A percentile compares a stretch with the other conserved stretches of the same genome.
These are phyloP conservation scores for Hemileccinum impolitum DNA, from an alignment of 768 basidiomycete species.

Conservation along the genomic window DNA sequence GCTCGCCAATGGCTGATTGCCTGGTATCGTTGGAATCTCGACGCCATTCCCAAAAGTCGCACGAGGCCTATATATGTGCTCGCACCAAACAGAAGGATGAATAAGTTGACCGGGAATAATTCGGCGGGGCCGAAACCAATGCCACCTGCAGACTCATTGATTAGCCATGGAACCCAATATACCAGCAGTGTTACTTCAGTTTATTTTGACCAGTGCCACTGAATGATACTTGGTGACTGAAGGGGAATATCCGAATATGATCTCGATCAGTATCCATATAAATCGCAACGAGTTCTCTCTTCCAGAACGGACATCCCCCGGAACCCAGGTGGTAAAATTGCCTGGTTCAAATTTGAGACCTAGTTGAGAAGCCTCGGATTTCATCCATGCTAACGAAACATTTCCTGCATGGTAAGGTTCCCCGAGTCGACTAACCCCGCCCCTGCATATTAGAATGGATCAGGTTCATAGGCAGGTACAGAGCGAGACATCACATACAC, in stretches of 20 bases:
- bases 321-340: background rate
- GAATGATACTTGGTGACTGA: conserved; percentile 2
- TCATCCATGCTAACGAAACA: background rate
- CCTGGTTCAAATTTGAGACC: background rate
- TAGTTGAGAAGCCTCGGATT: background rate
- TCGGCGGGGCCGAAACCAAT: background rate
- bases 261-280: background rate
- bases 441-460: background rate
- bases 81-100: background rate
- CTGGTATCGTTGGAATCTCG: background rate
- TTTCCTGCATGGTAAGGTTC: conserved; percentile 1
- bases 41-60: background rate
- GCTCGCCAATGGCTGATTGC: background rate
- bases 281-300: background rate
- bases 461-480: background rate
- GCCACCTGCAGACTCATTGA: background rate
- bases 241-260: background rate
- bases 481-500: background rate
- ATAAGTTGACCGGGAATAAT: conserved; percentile 1
- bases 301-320: background rate
- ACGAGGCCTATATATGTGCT: background rate
- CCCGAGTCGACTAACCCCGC: background rate
- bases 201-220: background rate
- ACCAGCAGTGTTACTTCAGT: background rate
- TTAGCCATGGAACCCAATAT: background rate